Conservation (phyloP, 441 rosid genomes). For the Adansonia madagascariensis region DNA sequence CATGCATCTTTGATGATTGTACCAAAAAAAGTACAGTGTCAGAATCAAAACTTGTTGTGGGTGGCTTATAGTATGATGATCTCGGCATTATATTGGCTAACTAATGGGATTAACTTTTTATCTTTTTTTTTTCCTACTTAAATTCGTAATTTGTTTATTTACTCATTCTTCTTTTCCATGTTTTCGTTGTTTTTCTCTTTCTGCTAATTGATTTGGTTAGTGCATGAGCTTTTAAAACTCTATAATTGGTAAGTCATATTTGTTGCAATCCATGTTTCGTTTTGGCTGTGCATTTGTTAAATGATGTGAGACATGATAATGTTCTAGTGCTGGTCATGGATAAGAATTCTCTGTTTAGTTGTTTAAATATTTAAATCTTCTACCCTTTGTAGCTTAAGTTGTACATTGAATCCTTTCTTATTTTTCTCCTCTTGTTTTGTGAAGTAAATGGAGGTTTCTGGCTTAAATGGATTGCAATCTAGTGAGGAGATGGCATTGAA, state of each 20-base stretch:
- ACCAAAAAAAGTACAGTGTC: not conserved
- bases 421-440: not conserved
- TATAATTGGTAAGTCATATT: not conserved
- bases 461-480: slow-evolving; percentile 25
- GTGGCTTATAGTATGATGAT: not conserved
- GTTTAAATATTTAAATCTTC: not conserved
- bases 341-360: not conserved
- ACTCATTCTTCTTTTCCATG: not conserved
- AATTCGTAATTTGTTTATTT: not conserved
- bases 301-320: not conserved
- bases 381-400: not conserved
- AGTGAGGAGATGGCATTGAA: slow-evolving; percentile 49
- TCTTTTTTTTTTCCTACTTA: not conserved
- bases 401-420: slow-evolving; percentile 8
- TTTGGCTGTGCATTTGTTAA: no score
- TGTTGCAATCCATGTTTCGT: not conserved
- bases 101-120: not conserved
- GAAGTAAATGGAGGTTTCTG: slow-evolving; percentile 50
- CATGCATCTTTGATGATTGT: slow-evolving; percentile 12
- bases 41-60: slow-evolving; percentile 5
- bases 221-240: not conserved
- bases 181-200: not conserved
- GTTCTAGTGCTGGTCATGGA: not conserved
- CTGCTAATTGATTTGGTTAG: not conserved
- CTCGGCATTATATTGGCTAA: not conserved